Base-by-base conservation (phyloP, 2,329 filamentous ascomycete species). In the Alternaria brassicae region DNA sequence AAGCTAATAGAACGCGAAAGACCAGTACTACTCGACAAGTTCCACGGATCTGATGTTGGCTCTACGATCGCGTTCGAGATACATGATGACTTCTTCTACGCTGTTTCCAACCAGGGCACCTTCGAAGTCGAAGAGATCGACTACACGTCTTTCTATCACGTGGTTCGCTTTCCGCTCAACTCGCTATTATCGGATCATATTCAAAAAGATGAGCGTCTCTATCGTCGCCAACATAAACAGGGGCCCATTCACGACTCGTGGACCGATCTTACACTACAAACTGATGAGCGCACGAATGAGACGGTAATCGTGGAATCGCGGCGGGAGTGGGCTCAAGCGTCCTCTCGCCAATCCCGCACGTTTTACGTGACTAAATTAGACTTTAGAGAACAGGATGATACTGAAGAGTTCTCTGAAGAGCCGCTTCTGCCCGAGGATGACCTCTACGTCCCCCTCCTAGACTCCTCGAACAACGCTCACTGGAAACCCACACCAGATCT, bases 191-290 rank as follows among this genome's bases (percentile, higher is more conserved):
- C 73, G 8, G 73, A 72, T 1, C 72, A 69, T 7, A 64, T 81
- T n/a, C 78, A 84, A 62, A 77, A 79, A n/a, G 81, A 82, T 54
- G 69, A 74, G 41, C 77, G 80, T 19, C 82, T 89, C 42, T 92
- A 88, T 84, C 82, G 90, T 7, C 85, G 90, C 15, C 82, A 89
- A 49, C 88, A 91, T 65, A 80, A 79, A 27, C 90, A 93, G 72
- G 90, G 90, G 0, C 85, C 89, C 0, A 87, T 92, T 15, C 89
- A 93, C 65, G 88, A 92, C 66, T 84, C 89, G 3, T 93, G 90
- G 90, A 89, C 86, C 0, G 85, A 87, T 57, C 78, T 93, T 3
- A 84, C 84, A 4, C 78, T 93, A 1, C 83, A 86, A 27, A 81
- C 80, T 32, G 86, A 91, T 58, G 87, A 91, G 59, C 67, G 68